These are phyloP conservation scores for Ajuga chamaepitys DNA, from an alignment of 257 asterid species.

Conservation along the genomic window DNA sequence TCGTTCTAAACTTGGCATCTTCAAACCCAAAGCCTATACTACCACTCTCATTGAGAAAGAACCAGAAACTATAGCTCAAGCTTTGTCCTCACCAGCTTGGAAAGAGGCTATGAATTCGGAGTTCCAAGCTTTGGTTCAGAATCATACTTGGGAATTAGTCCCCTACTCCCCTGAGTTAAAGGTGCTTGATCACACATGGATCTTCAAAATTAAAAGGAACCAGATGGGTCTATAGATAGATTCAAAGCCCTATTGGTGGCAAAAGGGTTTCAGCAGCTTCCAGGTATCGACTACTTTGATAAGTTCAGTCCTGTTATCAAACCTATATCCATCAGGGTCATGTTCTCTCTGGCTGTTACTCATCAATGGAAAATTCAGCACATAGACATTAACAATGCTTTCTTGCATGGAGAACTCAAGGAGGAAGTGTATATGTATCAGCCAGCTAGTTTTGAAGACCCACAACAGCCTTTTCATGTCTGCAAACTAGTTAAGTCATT, in stretches of 20 bases:
- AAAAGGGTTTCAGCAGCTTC: neutral
- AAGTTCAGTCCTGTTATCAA: neutral
- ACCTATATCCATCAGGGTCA: neutral
- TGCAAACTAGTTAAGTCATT: neutral
- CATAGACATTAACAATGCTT: neutral
- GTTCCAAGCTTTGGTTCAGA: neutral
- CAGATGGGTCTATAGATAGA: neutral
- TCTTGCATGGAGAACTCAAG: neutral
- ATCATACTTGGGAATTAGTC: neutral
- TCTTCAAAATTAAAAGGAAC: neutral
- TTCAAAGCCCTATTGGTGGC: neutral
- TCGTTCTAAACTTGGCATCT: neutral
- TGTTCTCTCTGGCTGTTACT: neutral
- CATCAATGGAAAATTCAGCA: neutral
- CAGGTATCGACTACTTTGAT: neutral
- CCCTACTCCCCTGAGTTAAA: neutral
- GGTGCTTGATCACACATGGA: neutral
- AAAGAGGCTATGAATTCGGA: neutral
- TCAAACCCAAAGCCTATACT: neutral
- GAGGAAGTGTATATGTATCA: neutral
- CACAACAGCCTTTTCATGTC: fast-evolving
- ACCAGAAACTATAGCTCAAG: neutral
- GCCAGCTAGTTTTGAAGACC: neutral
- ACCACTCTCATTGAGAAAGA: too few species aligned
- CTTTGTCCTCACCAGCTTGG: neutral